Percentiles rank a stretch among this genome's conserved stretches.
Conservation (phyloP, 805 yeast genomes). For the Helenozyma baotianmanensis region DNA sequence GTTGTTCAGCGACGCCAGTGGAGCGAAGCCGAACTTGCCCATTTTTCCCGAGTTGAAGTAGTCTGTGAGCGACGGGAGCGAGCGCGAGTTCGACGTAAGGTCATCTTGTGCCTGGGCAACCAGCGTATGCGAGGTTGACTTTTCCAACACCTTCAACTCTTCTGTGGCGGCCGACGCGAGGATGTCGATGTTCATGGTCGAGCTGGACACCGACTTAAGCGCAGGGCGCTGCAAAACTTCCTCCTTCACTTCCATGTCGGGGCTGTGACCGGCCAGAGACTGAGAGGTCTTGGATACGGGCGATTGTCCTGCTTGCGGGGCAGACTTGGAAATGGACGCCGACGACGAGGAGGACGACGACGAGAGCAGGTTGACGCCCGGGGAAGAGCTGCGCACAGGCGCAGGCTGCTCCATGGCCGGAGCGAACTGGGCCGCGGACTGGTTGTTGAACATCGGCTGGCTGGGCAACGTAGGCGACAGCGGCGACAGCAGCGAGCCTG, state of each 20-base stretch:
- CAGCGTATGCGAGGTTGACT: slow-evolving; percentile 8
- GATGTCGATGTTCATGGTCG: slow-evolving; percentile 43
- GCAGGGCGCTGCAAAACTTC: no score
- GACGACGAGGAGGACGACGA: no score
- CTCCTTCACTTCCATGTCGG: slow-evolving; percentile 5
- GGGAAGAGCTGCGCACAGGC: no score
- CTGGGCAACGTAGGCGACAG: not conserved
- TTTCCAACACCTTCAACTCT: slow-evolving; percentile 43
- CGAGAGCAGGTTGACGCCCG: no score
- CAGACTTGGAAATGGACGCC: no score
- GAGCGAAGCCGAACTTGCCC: slow-evolving; percentile 9
- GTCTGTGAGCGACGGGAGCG: slow-evolving; percentile 49
- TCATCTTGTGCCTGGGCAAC: slow-evolving; percentile 5
- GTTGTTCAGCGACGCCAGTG: slow-evolving; percentile 15
- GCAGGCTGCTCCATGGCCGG: not conserved
- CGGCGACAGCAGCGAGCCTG: not conserved
- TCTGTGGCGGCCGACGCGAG: slow-evolving; percentile 54
- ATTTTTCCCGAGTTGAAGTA: slow-evolving; percentile 31
- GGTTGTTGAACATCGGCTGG: not conserved
- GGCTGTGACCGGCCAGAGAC: no score
- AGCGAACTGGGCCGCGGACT: not conserved
- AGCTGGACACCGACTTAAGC: no score
- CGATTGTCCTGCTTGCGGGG: no score
- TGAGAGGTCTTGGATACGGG: no score
- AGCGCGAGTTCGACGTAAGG: slow-evolving; percentile 35